Base-by-base conservation (phyloP, 306 rosid species). In the Prunus fruticosa region DNA sequence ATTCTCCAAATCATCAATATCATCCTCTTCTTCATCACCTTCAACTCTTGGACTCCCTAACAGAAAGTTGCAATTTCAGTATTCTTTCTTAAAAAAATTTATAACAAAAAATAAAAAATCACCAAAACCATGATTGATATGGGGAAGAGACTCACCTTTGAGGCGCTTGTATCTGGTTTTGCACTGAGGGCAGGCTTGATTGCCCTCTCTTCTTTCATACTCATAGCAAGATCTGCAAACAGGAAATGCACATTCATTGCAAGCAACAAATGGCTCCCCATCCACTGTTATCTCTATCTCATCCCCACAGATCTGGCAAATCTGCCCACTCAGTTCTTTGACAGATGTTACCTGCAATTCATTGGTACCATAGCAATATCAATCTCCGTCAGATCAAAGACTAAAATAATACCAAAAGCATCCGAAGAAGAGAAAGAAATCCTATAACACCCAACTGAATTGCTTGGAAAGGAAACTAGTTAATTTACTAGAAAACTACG, bases 221-320 rank as follows among this genome's bases (percentile, higher is more conserved):
- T 93, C 97, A 67, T 93, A 93, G 81, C 98, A 93, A 83, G 95
- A 84, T 79, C 96, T 85, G 68, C 98, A 93, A 14, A 93, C 93
- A 3, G 98, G 98, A 56, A 93, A 91, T n/a, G 98, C 98, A 80
- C 98, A 93, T 84, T 93, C 98, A 56, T 91, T 89, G 86, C 98
- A 93, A 62, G 98, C 98, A 79, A 91, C 87, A 88, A 93, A 91
- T 1, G 93, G 91, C 88, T 93, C 97, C 15, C 91, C 95, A 76
- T 91, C 87, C 25, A 88, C 89, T 0, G 97, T 88, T 11, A 89
- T 41, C 78, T 93, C 98, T 71, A 93, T 73, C 82, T 89, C 98
- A 84, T 93, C 98, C 63, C 93, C 98, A 75, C 98, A 93, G 86
- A 93, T 93, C 93, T 93, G 98, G 80, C 98, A 93, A 82, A 89